Conservation (phyloP, 176 grass and related monocot species). For the Panicum miliaceum region DNA sequence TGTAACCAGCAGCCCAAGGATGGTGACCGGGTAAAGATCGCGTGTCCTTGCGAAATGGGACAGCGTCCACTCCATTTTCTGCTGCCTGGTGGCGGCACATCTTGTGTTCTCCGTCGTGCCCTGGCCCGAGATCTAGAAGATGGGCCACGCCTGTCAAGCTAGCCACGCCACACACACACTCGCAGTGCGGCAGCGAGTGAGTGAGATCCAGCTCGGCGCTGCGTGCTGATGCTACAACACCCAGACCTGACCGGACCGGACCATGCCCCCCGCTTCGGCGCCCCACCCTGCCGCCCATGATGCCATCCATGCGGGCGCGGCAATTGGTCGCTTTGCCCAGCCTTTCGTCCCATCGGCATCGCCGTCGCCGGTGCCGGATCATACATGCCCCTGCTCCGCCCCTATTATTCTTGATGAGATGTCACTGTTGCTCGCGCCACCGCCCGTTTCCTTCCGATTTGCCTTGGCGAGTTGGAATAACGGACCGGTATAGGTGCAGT, state of each 20-base stretch:
- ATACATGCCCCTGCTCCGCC: not conserved
- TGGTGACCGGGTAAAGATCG: not conserved
- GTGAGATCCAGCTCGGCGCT: constrained; percentile 53
- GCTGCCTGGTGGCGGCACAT: not conserved
- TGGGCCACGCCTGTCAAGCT: constrained; percentile 38
- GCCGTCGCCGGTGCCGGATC: constrained; percentile 17
- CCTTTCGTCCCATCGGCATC: constrained; percentile 19
- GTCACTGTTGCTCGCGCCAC: constrained; percentile 29
- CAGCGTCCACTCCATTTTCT: constrained; percentile 15
- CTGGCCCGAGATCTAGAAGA: constrained; percentile 52
- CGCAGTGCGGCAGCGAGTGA: not conserved
- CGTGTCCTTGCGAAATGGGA: constrained; percentile 30
- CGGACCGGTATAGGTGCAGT: not conserved
- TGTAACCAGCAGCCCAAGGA: not conserved
- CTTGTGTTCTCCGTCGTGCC: not conserved
- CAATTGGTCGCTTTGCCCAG: constrained; percentile 37
- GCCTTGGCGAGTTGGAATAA: constrained; percentile 27
- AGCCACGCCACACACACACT: not conserved
- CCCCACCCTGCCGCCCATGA: constrained; percentile 41
- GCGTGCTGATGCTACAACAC: not conserved
- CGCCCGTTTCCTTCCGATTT: constrained; percentile 1
- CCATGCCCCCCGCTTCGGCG: not conserved
- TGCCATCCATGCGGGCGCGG: constrained; percentile 20
- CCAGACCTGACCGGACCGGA: not conserved
- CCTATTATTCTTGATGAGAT: constrained; percentile 33